Evolutionary conservation across 1,284 basidiomycete genomes (phyloP), one percentile per base, ranked within the genome.

Genomic region (Tremellales sp.): DNA sequence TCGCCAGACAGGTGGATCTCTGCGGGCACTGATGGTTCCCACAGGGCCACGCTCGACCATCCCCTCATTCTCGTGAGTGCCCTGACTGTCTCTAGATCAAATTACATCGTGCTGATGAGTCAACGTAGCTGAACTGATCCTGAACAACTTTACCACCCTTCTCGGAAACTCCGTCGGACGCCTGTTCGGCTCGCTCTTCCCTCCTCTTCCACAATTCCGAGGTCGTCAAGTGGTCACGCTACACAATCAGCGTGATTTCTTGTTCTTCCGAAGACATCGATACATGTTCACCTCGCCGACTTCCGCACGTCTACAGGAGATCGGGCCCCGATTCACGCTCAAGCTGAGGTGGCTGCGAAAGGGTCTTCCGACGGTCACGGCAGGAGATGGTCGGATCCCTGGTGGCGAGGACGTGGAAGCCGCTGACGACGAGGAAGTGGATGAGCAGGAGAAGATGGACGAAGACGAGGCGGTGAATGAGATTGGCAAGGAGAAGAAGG

Each of bases 241-340:
- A 24, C 95, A 98, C 71, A 97, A 97, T 65, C 93, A 97, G 70
- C 82, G 95, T 46, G 95, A 99, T 74, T 99, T 97, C 71, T 75
- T 98, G 49, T 99, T 99, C 76, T 97, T 98, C 78, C 78, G 95
- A 50, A 78, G 95, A 55, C 93, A 97, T 75, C 79, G 91, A 60
- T 97, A 97, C 70, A 88, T 90, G 34, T 97, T 97, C 71, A 82
- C 89, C 39, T 88, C 87, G 0, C 77, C 85, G 5, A 90, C 92
- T 57, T 93, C 90, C 65, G 92, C 97, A 9, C 84, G 86, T 14
- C 75, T 99, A 42, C 95, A 99, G 71, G 95, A 99, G 72, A 99
- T 98, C 53, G 95, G 95, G 0, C 95, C 95, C 4, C 81, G 94
- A 24, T 97, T 99, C 68, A 98, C 95, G 0, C 77, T 98, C 16